These are phyloP conservation scores for Acanthamoeba lenticulata DNA, from an alignment of 208 protist genomes.

Conservation along the genomic window DNA sequence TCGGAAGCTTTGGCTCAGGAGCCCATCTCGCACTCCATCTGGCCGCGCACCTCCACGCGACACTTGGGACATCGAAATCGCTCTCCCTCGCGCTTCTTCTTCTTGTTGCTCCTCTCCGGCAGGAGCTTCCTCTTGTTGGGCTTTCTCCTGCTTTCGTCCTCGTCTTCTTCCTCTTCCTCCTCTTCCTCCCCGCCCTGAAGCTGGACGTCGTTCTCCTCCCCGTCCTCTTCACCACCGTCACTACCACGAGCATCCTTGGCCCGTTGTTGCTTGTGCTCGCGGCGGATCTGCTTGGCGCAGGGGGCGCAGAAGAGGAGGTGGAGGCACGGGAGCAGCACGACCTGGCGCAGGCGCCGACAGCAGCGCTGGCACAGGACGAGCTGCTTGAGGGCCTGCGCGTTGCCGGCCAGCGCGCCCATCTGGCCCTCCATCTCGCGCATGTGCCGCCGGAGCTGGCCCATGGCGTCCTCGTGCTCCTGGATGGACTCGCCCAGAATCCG, in stretches of 20 bases:
- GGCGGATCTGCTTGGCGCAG: background rate
- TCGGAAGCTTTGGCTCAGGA: no score
- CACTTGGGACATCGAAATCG: background rate
- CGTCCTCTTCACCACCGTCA: background rate
- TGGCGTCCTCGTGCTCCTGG: background rate
- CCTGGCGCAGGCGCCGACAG: background rate
- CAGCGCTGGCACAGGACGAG: background rate
- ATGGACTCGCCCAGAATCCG: background rate
- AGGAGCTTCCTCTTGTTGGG: background rate
- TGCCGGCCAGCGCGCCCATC: background rate
- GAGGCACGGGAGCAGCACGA: slow-evolving; percentile 4
- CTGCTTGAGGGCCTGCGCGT: background rate
- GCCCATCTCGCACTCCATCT: slow-evolving; percentile 6
- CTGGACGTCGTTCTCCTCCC: background rate
- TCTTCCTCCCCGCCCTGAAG: background rate
- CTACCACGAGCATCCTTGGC: background rate
- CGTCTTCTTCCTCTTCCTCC: background rate
- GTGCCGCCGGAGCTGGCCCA: background rate
- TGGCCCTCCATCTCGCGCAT: slow-evolving; percentile 34
- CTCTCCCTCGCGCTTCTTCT: background rate
- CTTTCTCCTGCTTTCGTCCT: background rate
- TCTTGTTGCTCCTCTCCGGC: no score
- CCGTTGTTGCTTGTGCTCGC: background rate
- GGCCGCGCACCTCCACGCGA: background rate
- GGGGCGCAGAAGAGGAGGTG: slow-evolving; percentile 20